phyloP scores from a whole-genome alignment of 2,329 filamentous ascomycete genomes.

The Talaromyces amestolkiae region DNA sequence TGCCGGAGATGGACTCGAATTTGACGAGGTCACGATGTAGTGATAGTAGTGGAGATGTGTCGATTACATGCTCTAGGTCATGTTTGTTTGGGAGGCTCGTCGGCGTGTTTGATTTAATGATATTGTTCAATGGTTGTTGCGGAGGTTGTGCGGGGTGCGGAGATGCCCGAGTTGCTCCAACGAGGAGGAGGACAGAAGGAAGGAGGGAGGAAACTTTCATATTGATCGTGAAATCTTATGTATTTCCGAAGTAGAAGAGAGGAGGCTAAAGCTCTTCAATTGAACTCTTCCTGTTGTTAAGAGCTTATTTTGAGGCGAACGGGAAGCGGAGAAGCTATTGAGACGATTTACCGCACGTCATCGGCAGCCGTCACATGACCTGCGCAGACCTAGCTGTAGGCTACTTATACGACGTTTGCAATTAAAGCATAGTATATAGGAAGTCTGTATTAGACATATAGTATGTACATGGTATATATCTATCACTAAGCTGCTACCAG shows the following conservation, averaged over 20 bases:
- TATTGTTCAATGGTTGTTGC: slow-evolving; percentile 8
- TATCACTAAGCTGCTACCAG: slow-evolving; percentile 1
- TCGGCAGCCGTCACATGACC: neutral
- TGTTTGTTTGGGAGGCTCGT: slow-evolving; percentile 1
- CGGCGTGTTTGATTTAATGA: neutral
- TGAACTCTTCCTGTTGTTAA: neutral
- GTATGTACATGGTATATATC: slow-evolving; percentile 4
- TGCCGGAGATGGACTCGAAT: slow-evolving; percentile 67
- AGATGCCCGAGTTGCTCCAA: slow-evolving; percentile 8
- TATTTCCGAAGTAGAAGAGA: neutral
- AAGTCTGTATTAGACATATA: neutral
- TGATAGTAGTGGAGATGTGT: slow-evolving; percentile 57
- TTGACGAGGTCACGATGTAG: slow-evolving; percentile 74
- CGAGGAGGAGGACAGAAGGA: slow-evolving; percentile 8
- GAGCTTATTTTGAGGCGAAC: neutral
- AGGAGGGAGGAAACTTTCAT: slow-evolving; percentile 8
- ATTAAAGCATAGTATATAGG: neutral
- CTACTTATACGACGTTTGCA: neutral
- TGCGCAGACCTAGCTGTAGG: neutral
- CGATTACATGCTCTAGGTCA: slow-evolving; percentile 37
- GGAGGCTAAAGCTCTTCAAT: neutral
- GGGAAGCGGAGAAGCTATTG: neutral
- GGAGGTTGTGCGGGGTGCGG: slow-evolving; percentile 15
- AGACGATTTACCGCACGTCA: neutral
- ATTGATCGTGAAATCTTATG: neutral